phyloP scores from a whole-genome alignment of 768 basidiomycete species.

The Pleurotus tuber-regium region DNA sequence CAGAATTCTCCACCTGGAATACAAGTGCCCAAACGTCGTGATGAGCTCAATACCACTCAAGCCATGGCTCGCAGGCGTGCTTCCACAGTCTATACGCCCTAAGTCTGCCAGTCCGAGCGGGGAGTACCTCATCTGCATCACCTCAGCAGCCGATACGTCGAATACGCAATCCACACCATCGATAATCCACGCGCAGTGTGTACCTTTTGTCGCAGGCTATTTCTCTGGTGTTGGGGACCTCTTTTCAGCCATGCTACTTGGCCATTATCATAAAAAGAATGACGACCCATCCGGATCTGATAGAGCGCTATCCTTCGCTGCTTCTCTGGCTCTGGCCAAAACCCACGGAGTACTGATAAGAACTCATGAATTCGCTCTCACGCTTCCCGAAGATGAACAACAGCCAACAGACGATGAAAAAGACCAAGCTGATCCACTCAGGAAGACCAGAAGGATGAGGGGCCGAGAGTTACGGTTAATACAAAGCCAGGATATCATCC shows the following conservation, averaged over 20 bases:
- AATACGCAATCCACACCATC: conserved; percentile 25
- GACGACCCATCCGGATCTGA: conserved; percentile 2
- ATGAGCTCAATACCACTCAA: conserved; percentile 85
- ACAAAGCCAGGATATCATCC: conserved; percentile 70
- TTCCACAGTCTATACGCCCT: conserved; percentile 48
- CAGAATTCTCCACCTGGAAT: conserved; percentile 68
- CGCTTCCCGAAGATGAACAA: conserved; percentile 58
- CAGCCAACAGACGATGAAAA: conserved; percentile 74
- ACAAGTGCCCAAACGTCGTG: conserved; percentile 81
- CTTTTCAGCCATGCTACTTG: conserved; percentile 89
- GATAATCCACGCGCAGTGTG: conserved; percentile 62
- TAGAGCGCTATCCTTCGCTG: conserved; percentile 51
- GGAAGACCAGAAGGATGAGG: conserved; percentile 73
- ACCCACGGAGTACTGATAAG: conserved; percentile 69
- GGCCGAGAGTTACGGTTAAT: conserved; percentile 84
- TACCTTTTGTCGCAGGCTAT: conserved; percentile 84
- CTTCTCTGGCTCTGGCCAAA: conserved; percentile 65
- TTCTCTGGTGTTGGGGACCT: conserved; percentile 97
- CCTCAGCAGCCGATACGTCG: conserved; percentile 46
- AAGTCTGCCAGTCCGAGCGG: conserved; percentile 12
- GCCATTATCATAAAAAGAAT: conserved; percentile 53
- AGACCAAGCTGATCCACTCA: conserved; percentile 60
- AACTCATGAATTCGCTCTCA: conserved; percentile 56
- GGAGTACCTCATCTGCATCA: conserved; percentile 75
- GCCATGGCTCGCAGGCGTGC: conserved; percentile 52